phyloP scores from a whole-genome alignment of 208 protist species.

The Wallacemonas sp. region DNA sequence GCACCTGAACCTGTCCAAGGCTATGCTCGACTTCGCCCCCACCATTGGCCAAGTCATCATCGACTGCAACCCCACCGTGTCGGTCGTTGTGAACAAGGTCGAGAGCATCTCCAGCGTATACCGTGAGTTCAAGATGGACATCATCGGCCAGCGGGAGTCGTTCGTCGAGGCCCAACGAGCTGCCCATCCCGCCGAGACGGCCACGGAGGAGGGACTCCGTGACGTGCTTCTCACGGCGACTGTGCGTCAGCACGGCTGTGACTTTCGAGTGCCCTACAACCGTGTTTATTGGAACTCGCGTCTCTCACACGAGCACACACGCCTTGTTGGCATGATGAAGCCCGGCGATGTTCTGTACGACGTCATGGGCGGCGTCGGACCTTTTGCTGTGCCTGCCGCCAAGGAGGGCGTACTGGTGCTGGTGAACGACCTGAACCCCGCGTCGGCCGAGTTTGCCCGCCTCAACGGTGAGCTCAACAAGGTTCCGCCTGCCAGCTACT shows the following conservation, averaged over 20 bases:
- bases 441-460: constrained; percentile 85
- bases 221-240: constrained; percentile 57
- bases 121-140: constrained; percentile 96
- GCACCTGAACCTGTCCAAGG: constrained; percentile 95
- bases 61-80: constrained; percentile 92
- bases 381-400: constrained; percentile 96
- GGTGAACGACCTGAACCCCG: constrained; percentile 98
- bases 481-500: constrained; percentile 43
- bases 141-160: constrained; percentile 91
- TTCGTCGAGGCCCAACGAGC: constrained; percentile 13
- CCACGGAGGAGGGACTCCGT: constrained; percentile 16
- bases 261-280: constrained; percentile 95
- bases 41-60: constrained; percentile 96
- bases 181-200: background rate
- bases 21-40: constrained; percentile 87
- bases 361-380: constrained; percentile 97
- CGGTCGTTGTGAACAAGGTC: constrained; percentile 97
- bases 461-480: constrained; percentile 92
- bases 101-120: constrained; percentile 94
- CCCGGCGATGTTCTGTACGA: constrained; percentile 87
- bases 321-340: constrained; percentile 80
- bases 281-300: constrained; percentile 99
- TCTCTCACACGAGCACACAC: constrained; percentile 93
- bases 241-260: constrained; percentile 92
- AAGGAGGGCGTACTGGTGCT: constrained; percentile 82